These are phyloP conservation scores for Penicillium lagena DNA, from an alignment of 495 filamentous ascomycete genomes.

Conservation along the genomic window DNA sequence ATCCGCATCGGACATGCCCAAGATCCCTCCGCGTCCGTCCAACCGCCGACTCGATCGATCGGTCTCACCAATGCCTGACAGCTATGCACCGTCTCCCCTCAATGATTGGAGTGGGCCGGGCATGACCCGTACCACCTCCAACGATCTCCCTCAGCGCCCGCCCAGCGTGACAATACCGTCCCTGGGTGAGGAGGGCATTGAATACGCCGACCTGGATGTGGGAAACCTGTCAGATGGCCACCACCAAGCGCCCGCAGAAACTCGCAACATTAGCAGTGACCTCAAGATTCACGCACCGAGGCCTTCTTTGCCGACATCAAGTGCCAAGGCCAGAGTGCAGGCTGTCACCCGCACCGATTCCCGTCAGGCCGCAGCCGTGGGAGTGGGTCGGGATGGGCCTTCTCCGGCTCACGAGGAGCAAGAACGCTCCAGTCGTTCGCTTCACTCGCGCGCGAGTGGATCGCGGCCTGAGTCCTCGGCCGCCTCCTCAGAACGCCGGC, in stretches of 20 bases:
- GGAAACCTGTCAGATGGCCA: conserved; percentile 29
- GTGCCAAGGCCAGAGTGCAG: conserved; percentile 73
- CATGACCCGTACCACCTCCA: conserved; percentile 39
- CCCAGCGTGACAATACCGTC: conserved; percentile 77
- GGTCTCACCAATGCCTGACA: conserved; percentile 66
- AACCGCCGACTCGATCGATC: conserved; percentile 67
- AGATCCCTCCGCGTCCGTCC: conserved; percentile 62
- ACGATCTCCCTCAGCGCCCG: conserved; percentile 52
- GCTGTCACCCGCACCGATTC: conserved; percentile 87
- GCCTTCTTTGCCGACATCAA: conserved; percentile 70
- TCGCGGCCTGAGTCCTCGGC: conserved; percentile 49
- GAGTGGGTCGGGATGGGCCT: conserved; percentile 58
- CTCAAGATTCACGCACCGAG: conserved; percentile 87
- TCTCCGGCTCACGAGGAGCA: conserved; percentile 54
- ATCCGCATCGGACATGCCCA: conserved; percentile 30
- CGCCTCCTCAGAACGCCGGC: conserved; percentile 42
- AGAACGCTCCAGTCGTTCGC: conserved; percentile 44
- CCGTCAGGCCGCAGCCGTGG: conserved; percentile 70
- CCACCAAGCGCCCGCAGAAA: conserved; percentile 51
- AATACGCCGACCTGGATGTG: conserved; percentile 65
- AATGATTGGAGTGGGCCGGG: conserved; percentile 55
- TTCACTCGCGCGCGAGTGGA: conserved; percentile 37
- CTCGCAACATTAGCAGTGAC: conserved; percentile 70
- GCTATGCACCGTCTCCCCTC: conserved; percentile 79
- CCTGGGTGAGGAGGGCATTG: conserved; percentile 81